Evolutionary conservation across 2,329 filamentous ascomycete genomes (phyloP).

Genomic region (Elsinoe fawcettii): DNA sequence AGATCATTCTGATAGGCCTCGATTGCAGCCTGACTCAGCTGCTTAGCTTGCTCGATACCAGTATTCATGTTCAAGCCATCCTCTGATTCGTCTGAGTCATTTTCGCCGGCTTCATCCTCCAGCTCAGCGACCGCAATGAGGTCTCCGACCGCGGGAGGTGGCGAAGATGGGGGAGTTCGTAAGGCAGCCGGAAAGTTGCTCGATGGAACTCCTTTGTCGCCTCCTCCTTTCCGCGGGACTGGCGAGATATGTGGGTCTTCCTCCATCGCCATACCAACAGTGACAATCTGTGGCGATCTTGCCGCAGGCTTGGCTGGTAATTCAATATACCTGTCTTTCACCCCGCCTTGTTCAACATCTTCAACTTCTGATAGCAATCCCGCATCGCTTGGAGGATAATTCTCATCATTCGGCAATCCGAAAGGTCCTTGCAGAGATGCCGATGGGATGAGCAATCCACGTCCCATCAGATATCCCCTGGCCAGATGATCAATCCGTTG

Average conservation of each 20-base stretch:
- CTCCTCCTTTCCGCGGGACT: background rate
- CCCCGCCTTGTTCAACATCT: background rate
- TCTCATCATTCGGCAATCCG: conserved; percentile 20
- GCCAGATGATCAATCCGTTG: conserved; percentile 54
- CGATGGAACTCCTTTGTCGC: background rate
- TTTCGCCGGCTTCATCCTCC: background rate
- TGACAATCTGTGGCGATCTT: no score
- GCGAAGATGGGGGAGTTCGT: conserved; percentile 3
- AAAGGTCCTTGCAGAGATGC: conserved; percentile 57
- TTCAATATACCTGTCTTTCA: background rate
- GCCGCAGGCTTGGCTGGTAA: background rate
- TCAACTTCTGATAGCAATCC: background rate
- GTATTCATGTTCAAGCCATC: background rate
- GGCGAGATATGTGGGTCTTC: background rate
- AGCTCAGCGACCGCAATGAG: background rate
- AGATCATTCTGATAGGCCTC: background rate
- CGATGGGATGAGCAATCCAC: conserved; percentile 51
- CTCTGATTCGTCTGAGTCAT: background rate
- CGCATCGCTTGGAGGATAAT: conserved; percentile 12
- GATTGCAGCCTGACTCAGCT: background rate
- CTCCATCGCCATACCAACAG: no score
- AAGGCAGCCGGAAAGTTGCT: background rate
- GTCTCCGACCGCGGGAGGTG: background rate
- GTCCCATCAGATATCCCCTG: conserved; percentile 50
- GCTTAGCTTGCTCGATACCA: background rate